Evolutionary conservation across 331 rosid genomes (phyloP).

Genomic region (Malus hybrid): DNA sequence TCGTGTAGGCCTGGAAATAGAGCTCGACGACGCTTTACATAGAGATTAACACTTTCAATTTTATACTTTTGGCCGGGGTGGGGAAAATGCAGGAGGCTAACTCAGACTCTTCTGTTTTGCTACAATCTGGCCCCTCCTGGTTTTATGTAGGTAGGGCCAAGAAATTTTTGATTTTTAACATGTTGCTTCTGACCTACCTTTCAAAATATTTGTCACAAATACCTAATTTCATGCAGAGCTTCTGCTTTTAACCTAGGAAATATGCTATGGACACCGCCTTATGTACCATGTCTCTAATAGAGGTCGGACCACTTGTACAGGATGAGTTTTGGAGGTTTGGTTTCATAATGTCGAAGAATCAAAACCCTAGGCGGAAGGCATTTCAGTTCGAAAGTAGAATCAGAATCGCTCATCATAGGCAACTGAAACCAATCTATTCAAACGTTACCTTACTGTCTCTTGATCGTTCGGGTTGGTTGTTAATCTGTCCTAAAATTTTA

Average conservation of each 20-base stretch:
- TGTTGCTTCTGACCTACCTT: constrained; percentile 9
- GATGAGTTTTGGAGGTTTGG: too few species aligned
- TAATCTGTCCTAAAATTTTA: too few species aligned
- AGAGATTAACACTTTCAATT: constrained; percentile 25
- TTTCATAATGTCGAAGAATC: too few species aligned
- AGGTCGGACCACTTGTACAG: too few species aligned
- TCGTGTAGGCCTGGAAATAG: constrained; percentile 48
- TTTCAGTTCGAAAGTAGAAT: too few species aligned
- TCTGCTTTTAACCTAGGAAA: not conserved
- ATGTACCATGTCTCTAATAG: not conserved
- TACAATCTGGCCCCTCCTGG: constrained; percentile 23
- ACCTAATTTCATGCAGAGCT: not conserved
- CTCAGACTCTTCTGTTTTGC: not conserved
- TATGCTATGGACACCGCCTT: not conserved
- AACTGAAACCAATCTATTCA: too few species aligned
- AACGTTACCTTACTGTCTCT: too few species aligned
- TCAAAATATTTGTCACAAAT: not conserved
- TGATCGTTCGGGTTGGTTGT: too few species aligned
- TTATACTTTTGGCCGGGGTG: not conserved
- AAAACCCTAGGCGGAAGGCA: too few species aligned
- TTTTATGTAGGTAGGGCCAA: constrained; percentile 30
- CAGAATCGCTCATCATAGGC: too few species aligned
- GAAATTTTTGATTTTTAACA: constrained; percentile 13
- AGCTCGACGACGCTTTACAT: constrained; percentile 53
- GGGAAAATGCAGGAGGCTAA: not conserved